phyloP scores from a whole-genome alignment of 208 protist genomes.

The Novymonas esmeraldas region DNA sequence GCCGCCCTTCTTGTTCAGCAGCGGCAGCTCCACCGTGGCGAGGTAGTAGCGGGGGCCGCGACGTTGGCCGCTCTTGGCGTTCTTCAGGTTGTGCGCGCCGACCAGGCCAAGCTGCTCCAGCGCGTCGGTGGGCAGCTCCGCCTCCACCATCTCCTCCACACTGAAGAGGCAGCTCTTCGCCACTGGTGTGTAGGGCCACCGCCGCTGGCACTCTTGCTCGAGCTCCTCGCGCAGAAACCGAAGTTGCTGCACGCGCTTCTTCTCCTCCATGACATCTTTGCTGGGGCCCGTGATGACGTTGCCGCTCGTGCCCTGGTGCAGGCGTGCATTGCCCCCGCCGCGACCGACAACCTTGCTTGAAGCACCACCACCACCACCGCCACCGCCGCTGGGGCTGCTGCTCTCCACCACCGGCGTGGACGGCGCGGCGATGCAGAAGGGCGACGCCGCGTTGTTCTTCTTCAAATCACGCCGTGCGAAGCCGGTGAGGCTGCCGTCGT shows the following conservation, averaged over 20 bases:
- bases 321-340: conserved; percentile 22
- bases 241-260: conserved; percentile 54
- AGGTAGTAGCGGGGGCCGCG: conserved; percentile 61
- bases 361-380: conserved; percentile 3
- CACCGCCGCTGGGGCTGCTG: not conserved
- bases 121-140: conserved; percentile 40
- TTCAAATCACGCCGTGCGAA: conserved; percentile 65
- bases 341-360: conserved; percentile 21
- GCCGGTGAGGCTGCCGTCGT: conserved; percentile 65
- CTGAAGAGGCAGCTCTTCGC: conserved; percentile 66
- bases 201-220: conserved; percentile 52
- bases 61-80: conserved; percentile 40
- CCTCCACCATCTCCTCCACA: conserved; percentile 54
- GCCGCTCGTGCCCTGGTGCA: conserved; percentile 42
- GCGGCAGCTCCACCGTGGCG: conserved; percentile 61
- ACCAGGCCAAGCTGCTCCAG: conserved; percentile 37
- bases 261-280: conserved; percentile 44
- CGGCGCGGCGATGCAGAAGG: conserved; percentile 26
- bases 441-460: conserved; percentile 55
- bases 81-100: conserved; percentile 26
- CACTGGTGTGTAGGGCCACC: conserved; percentile 75
- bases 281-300: conserved; percentile 61
- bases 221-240: conserved; percentile 65
- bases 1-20: conserved; percentile 68
- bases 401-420: not conserved